Evolutionary conservation across 441 rosid species (phyloP).

Genomic region (Manihot esculenta): DNA sequence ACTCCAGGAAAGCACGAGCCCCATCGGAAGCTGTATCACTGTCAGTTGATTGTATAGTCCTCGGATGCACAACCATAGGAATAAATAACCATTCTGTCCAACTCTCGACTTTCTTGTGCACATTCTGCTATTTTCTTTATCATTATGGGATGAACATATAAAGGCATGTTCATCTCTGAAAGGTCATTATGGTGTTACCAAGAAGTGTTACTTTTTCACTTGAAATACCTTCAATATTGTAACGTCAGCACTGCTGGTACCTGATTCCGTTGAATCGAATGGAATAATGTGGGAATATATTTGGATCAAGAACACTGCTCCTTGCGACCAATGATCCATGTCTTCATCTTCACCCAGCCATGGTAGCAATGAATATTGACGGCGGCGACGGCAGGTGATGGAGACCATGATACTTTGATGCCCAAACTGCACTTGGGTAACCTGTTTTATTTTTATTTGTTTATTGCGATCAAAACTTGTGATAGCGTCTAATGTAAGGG

Average conservation of each 20-base stretch:
- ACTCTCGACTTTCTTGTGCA: constrained; percentile 2
- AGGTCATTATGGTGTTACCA: constrained; percentile 7
- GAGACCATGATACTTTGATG: no score
- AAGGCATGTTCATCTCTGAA: constrained; percentile 9
- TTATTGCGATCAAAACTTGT: no score
- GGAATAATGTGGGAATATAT: background rate
- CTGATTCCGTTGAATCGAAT: background rate
- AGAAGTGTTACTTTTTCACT: background rate
- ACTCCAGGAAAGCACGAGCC: constrained; percentile 3
- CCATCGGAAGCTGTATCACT: background rate
- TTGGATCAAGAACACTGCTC: constrained; percentile 10
- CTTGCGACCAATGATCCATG: background rate
- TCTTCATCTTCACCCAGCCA: constrained; percentile 15
- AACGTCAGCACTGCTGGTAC: background rate
- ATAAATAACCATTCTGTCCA: background rate
- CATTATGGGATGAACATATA: background rate
- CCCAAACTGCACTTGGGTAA: no score
- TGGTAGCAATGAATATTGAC: no score
- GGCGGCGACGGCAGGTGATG: no score
- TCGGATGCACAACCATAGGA: constrained; percentile 9
- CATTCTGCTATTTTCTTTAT: background rate
- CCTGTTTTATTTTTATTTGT: no score
- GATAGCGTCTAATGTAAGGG: no score
- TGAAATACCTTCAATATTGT: background rate
- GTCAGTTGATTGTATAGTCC: background rate